Base-by-base conservation (phyloP, 2,329 filamentous ascomycete genomes). In the Colletotrichum magnum region DNA sequence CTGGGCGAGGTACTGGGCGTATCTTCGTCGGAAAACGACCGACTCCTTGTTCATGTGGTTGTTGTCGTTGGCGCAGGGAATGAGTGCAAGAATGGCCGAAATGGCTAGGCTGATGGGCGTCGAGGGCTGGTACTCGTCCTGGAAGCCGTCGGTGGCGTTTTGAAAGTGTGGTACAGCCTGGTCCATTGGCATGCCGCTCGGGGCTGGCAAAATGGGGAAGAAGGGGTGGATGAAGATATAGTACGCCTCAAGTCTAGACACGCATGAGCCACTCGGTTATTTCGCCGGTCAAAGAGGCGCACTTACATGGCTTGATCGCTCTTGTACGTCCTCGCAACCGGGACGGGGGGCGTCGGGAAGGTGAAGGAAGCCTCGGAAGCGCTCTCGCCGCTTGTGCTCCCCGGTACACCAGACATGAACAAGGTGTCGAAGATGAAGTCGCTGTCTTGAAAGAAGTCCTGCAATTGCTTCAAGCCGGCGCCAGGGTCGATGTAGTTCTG, bases 211-310 rank as follows among this genome's bases (percentile, higher is more conserved):
- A 43, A 87, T 84, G 4, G 85, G 85, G 18, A 87, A 82, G 67
- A 81, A 87, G 0, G 83, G 81, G 68, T 87, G 85, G 64, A 87
- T 84, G 79, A 82, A 87, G 64, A 84, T 79, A 69, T 87, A 87
- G 73, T 87, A 87, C 4, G 84, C 85, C 66, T 85, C 82, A 21
- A 86, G 76, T 54, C 75, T 78, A 18, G 7, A 28, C 3, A 4
- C 16, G 5, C 2, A 16, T 21, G 36, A 36, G 62, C 60, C 15
- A 51, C 64, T 57, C 16, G 6, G 15, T 26, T 6, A 21, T 21
- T 32, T 12, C 18, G 10, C 28, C 4, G 15, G 9, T 2, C 2
- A 41, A 10, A 5, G 32, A 41, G 58, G 32, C 16, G 18, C 21
- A 73, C 80, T 77, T 73, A 84, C 82, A 85, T 81, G 28, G 80